A percentile compares a stretch with the other conserved stretches of the same genome.
Evolutionary conservation across 805 yeast genomes (phyloP).

Genomic region (Tetrapisispora nanseiensis): DNA sequence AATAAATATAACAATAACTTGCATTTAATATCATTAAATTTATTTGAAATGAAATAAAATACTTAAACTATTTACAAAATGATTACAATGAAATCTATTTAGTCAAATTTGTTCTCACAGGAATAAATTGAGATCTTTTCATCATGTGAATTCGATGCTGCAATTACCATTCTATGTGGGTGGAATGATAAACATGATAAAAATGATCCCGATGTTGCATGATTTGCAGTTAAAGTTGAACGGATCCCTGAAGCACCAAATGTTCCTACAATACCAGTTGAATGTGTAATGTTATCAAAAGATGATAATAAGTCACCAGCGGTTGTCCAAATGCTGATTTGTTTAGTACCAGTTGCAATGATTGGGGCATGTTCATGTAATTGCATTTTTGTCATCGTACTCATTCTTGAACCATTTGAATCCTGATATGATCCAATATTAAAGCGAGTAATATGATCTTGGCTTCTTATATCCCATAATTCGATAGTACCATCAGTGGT

Average conservation of each 20-base stretch:
- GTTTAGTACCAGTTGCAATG: constrained; percentile 76
- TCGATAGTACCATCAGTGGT: constrained; percentile 72
- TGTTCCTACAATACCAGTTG: constrained; percentile 23
- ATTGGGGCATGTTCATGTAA: constrained; percentile 96
- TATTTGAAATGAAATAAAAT: neutral
- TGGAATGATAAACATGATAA: constrained; percentile 67
- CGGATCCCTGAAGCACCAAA: constrained; percentile 27
- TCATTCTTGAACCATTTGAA: constrained; percentile 6
- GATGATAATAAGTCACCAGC: constrained; percentile 63
- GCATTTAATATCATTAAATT: neutral
- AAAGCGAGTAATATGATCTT: constrained; percentile 61
- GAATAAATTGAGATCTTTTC: constrained; percentile 55
- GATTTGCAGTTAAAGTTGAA: constrained; percentile 12
- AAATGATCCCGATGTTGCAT: constrained; percentile 33
- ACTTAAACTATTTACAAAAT: neutral
- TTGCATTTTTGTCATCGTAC: constrained; percentile 52
- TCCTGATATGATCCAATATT: constrained; percentile 33
- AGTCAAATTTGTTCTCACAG: constrained; percentile 23
- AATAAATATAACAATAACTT: too few relatives aligned
- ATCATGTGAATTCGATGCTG: constrained; percentile 74
- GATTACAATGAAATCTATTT: neutral
- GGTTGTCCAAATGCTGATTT: constrained; percentile 67
- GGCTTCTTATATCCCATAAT: constrained; percentile 80
- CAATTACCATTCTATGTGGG: constrained; percentile 91
- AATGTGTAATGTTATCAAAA: constrained; percentile 37